phyloP scores from a whole-genome alignment of 2,329 filamentous ascomycete genomes.

The Exophiala xenobiotica region DNA sequence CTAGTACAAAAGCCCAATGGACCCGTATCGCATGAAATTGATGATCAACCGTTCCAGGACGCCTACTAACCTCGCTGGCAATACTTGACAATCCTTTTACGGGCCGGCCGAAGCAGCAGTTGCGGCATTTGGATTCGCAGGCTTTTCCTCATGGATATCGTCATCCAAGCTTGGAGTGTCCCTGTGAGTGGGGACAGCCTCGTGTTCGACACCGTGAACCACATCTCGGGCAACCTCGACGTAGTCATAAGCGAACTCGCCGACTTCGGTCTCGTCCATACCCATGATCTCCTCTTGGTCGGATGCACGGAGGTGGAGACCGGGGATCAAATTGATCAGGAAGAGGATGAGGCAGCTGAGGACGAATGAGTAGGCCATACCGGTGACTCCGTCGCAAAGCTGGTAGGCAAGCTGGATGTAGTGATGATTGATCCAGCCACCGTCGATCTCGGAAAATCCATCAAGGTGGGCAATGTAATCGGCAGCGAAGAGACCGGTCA shows the following conservation, averaged over 20 bases:
- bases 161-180: slow-evolving; percentile 14
- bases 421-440: slow-evolving; percentile 54
- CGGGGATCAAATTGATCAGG: slow-evolving; percentile 58
- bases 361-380: slow-evolving; percentile 56
- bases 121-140: neutral
- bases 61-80: no score
- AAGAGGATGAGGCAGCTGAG: slow-evolving; percentile 55
- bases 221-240: slow-evolving; percentile 78
- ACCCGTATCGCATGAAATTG: no score
- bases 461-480: slow-evolving; percentile 52
- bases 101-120: neutral
- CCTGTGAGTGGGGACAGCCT: slow-evolving; percentile 2
- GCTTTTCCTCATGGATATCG: slow-evolving; percentile 9
- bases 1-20: no score
- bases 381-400: slow-evolving; percentile 57
- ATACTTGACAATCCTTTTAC: no score
- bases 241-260: slow-evolving; percentile 85
- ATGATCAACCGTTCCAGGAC: no score
- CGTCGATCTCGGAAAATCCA: slow-evolving; percentile 56
- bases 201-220: slow-evolving; percentile 42
- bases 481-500: slow-evolving; percentile 60
- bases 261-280: slow-evolving; percentile 76
- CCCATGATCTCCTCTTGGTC: slow-evolving; percentile 58
- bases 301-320: slow-evolving; percentile 54
- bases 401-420: slow-evolving; percentile 58